phyloP scores from a whole-genome alignment of 2,329 filamentous ascomycete genomes.

The Fusarium caatingaense region DNA sequence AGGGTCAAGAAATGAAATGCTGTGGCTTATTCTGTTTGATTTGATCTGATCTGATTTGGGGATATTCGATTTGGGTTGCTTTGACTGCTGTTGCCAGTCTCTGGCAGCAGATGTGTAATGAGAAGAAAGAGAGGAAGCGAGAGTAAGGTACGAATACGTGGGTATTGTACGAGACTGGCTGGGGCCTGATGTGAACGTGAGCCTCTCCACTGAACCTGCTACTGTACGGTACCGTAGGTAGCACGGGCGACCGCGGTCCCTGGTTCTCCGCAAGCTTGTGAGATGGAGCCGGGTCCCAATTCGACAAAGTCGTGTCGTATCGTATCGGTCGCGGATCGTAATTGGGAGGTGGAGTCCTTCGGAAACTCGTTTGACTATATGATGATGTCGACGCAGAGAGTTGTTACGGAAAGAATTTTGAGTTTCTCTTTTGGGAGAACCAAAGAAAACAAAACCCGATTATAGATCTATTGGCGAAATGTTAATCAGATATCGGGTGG shows the following conservation, averaged over 20 bases:
- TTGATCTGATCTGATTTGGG: background rate
- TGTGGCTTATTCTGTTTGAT: constrained; percentile 28
- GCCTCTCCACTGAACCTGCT: constrained; percentile 6
- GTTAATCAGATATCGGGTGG: background rate
- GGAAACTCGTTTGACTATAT: constrained; percentile 25
- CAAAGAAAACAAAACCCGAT: background rate
- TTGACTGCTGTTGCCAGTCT: constrained; percentile 22
- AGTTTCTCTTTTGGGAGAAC: background rate
- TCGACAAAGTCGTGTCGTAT: constrained; percentile 38
- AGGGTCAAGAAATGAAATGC: constrained; percentile 34
- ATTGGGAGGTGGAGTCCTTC: constrained; percentile 37
- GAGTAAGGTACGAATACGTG: constrained; percentile 37
- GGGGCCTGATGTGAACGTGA: constrained; percentile 16
- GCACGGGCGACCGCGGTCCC: constrained; percentile 30
- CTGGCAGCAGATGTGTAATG: constrained; percentile 27
- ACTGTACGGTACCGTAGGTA: constrained; percentile 17
- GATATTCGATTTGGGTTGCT: constrained; percentile 7
- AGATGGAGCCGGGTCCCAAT: constrained; percentile 31
- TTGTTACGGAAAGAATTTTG: background rate
- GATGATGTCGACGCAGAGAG: constrained; percentile 29
- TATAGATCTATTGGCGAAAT: background rate
- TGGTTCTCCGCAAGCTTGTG: constrained; percentile 40
- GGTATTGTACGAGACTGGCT: constrained; percentile 24
- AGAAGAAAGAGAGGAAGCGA: constrained; percentile 16
- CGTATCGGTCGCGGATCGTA: constrained; percentile 41